Evolutionary conservation across 225 moss, liverwort and hornwort genomes (phyloP), one percentile per base, ranked within the genome.

Genomic region (Climacium dendroides): DNA sequence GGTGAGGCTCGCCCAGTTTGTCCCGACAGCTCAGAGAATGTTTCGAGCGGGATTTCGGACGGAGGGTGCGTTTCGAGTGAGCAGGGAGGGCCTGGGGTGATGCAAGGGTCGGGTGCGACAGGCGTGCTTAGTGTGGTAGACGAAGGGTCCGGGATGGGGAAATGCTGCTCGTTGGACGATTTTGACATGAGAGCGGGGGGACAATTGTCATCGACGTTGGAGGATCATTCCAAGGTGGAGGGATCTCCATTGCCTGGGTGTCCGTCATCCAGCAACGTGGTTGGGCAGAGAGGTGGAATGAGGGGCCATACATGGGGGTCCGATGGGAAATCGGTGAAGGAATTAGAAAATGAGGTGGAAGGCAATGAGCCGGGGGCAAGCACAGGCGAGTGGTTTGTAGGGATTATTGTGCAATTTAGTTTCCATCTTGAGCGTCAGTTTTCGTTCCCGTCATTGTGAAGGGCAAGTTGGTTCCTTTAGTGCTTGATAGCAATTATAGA

Each of bases 21-120:
- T 91, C 95, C 96, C n/a, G 95, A 96, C 88, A 96, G 92, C 90
- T 97, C 93, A 43, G 96, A 95, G 93, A 95, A 95, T 93, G 91
- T 89, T 26, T 86, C 89, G 57, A 98, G 95, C 80, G 92, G 85
- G 86, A 90, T 96, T 47, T 94, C 94, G 39, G 91, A 96, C 77
- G 95, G 89, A 90, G 89, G 88, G 20, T 90, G 89, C 85, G 86
- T 84, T 87, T 69, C 83, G 84, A 93, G 79, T 65, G 93, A 87
- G 53, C 94, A 92, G 84, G 92, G 85, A 86, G 91, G 86, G 37
- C 81, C 87, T 74, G 92, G 89, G 55, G 87, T 84, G 86, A 90
- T 88, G 82, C 92, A 94, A 83, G 92, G 88, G 78, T 83, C 70
- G 61, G 92, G 93, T 70, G 92, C 84, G 60, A 86, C 85, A 48